Evolutionary conservation across 1,284 basidiomycete species (phyloP).

Genomic region (Rugosomyces carneus): DNA sequence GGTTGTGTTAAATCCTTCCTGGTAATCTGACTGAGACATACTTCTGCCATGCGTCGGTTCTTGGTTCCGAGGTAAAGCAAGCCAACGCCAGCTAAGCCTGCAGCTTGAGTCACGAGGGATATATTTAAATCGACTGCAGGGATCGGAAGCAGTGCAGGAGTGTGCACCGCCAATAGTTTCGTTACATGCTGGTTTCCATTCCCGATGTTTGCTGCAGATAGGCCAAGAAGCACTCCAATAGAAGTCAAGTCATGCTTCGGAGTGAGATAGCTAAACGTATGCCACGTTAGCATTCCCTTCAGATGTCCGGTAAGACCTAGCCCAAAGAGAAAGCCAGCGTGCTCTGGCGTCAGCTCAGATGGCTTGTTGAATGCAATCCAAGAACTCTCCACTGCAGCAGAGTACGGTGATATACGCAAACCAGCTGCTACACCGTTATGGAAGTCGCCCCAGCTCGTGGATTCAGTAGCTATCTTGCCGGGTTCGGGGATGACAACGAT

Average conservation of each 20-base stretch:
- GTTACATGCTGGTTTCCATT: slow-evolving; percentile 84
- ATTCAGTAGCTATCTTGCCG: slow-evolving; percentile 65
- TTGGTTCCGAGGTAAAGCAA: slow-evolving; percentile 86
- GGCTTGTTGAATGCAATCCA: slow-evolving; percentile 95
- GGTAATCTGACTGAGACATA: slow-evolving; percentile 81
- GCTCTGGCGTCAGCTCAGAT: slow-evolving; percentile 78
- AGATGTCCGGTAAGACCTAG: slow-evolving; percentile 91
- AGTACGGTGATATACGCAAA: slow-evolving; percentile 73
- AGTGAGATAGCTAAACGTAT: slow-evolving; percentile 87
- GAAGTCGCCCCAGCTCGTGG: slow-evolving; percentile 89
- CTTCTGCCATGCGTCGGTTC: slow-evolving; percentile 88
- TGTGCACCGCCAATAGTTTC: slow-evolving; percentile 88
- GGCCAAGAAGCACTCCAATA: slow-evolving; percentile 87
- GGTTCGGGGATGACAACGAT: slow-evolving; percentile 55
- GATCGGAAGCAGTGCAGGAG: slow-evolving; percentile 85
- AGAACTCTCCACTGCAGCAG: slow-evolving; percentile 77
- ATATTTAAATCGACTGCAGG: slow-evolving; percentile 87
- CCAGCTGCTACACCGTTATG: slow-evolving; percentile 96
- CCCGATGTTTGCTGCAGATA: slow-evolving; percentile 89
- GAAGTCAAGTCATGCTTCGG: slow-evolving; percentile 94
- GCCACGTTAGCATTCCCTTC: slow-evolving; percentile 82
- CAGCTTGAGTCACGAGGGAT: slow-evolving; percentile 84
- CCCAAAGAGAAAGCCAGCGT: slow-evolving; percentile 93
- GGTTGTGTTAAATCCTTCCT: slow-evolving; percentile 72
- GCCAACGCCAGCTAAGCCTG: slow-evolving; percentile 86